phyloP scores from a whole-genome alignment of 2,329 filamentous ascomycete species.

The Trichoderma koningiopsis region DNA sequence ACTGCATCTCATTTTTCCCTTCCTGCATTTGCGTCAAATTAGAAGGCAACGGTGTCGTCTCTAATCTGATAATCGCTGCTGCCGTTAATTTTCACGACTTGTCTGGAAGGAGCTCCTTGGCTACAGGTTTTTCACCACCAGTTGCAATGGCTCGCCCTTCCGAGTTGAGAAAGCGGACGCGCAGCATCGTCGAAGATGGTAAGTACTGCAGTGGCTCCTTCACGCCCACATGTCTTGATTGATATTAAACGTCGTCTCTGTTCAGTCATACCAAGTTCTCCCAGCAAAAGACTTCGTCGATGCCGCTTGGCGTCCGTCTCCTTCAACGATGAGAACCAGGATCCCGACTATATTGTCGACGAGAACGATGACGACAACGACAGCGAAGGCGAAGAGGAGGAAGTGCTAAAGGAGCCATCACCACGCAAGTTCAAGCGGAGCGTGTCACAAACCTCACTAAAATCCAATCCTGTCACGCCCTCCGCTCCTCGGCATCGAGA shows the following conservation, averaged over 20 bases:
- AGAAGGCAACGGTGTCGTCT: neutral
- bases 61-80: neutral
- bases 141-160: conserved; percentile 36
- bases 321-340: conserved; percentile 69
- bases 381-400: conserved; percentile 48
- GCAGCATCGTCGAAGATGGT: conserved; percentile 37
- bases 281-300: conserved; percentile 50
- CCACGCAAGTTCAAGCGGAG: conserved; percentile 34
- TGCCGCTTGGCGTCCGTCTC: conserved; percentile 44
- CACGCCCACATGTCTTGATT: neutral
- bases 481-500: conserved; percentile 78
- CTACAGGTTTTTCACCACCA: neutral
- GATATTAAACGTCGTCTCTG: conserved; percentile 9
- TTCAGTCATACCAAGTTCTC: conserved; percentile 36
- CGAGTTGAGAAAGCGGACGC: conserved; percentile 42
- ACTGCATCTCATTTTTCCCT: neutral
- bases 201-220: conserved; percentile 28
- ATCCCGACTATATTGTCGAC: conserved; percentile 40
- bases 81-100: neutral
- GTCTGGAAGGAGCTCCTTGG: conserved; percentile 30
- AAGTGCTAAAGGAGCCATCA: conserved; percentile 42
- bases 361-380: conserved; percentile 34
- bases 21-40: neutral
- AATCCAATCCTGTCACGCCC: conserved; percentile 63
- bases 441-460: conserved; percentile 37